These are phyloP conservation scores for Fallopia convolvulus DNA, from an alignment of 148 eudicot species.

Conservation along the genomic window DNA sequence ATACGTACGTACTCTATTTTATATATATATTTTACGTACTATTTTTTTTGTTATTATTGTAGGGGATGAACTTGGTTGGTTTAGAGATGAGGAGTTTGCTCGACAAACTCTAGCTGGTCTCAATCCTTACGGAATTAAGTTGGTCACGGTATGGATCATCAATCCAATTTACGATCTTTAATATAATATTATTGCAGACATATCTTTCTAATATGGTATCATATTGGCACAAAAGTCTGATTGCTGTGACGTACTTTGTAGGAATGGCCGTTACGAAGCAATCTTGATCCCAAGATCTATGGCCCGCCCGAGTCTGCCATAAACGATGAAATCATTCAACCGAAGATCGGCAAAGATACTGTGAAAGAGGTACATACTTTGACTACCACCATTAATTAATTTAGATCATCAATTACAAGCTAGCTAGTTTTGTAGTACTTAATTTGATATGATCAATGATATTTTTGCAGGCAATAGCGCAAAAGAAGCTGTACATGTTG, in stretches of 20 bases:
- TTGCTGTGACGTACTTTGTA: neutral
- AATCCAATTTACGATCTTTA: neutral
- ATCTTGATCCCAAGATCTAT: conserved; percentile 25
- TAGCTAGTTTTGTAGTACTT: neutral
- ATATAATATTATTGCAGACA: too few relatives aligned
- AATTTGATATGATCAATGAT: neutral
- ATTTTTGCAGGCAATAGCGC: conserved; percentile 21
- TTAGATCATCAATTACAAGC: neutral
- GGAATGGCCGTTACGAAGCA: conserved; percentile 37
- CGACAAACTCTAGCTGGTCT: conserved; percentile 79
- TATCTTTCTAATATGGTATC: too few relatives aligned
- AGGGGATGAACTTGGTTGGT: conserved; percentile 62
- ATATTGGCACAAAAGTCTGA: too few relatives aligned
- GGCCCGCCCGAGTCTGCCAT: conserved; percentile 33
- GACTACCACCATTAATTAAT: too few relatives aligned
- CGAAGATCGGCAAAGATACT: conserved; percentile 13
- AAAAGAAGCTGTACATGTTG: conserved; percentile 24
- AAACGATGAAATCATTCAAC: conserved; percentile 18
- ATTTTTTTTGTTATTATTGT: neutral
- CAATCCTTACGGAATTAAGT: conserved; percentile 48
- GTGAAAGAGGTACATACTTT: conserved; percentile 22
- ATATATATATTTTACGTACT: neutral
- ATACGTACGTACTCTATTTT: neutral
- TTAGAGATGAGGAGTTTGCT: conserved; percentile 70
- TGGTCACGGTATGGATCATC: conserved; percentile 46